Evolutionary conservation across 208 protist species (phyloP), one percentile per base, ranked within the genome.

Genomic region (Crithidia sp.): DNA sequence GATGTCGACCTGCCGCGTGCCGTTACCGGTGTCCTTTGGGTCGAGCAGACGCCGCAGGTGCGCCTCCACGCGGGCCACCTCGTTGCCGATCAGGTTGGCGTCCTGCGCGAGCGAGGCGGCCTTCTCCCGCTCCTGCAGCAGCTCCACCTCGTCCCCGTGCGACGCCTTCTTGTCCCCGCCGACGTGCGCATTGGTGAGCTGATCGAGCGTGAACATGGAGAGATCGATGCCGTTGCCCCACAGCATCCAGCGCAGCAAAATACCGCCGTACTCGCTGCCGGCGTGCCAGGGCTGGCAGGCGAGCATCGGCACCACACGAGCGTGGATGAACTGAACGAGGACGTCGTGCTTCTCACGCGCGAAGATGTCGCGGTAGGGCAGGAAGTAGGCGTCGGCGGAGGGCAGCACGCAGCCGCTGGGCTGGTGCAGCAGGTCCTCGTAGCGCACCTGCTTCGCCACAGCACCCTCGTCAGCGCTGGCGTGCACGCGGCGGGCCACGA

Each of bases 161-260:
- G 44, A 52, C 9, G 19, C 36, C 19, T 67, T 49, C 49, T 47
- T 59, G 40, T 45, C 61, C n/a, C 52, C 56, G 59, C 41, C 43
- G 43, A 57, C 66, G 53, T 87, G 69, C 55, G 52, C 63, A 17
- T 55, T 74, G 28, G 67, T 71, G 36, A 96, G 83, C 80, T 94
- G 81, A 49, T 93, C 87, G n/a, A 93, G 40, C 41, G 92, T 92
- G 67, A 96, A 96, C 88, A 94, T 96, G 66, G 87, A 93, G 41
- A 95, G 81, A 71, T 96, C 92, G 16, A 96, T 74, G 14, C 82
- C 86, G 67, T 96, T 96, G 39, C 89, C 92, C 92, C 92, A 96
- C 47, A 96, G 67, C 86, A 92, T 90, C 89, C 92, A 95, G 4
- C 88, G 85, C 56, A 94, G 74, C 62, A 96, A 56, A 3, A 88